Evolutionary conservation across 331 rosid genomes (phyloP), one percentile per base, ranked within the genome.

Genomic region (Spiraea crenata): DNA sequence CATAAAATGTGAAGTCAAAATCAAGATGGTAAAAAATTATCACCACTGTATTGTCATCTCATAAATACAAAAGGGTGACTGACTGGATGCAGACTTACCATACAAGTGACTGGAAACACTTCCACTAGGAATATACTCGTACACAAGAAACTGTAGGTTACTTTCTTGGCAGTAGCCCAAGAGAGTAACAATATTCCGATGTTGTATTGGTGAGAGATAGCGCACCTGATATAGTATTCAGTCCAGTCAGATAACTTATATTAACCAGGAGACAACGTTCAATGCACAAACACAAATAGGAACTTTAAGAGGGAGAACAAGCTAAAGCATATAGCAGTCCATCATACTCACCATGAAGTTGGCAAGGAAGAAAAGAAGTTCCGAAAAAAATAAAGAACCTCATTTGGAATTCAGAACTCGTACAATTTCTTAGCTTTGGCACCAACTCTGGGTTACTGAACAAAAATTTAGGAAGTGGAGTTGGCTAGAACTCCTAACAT

Each of bases 131-230:
- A 93, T 84, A 35, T 93, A 85, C 79, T 93, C 98, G 3, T 90
- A 90, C 67, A 93, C 71, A 71, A 93, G 98, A 84, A 88, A 84
- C 88, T 93, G 98, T 2, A 82, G 83, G 75, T 78, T 84, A 77
- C 78, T 88, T 82, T 93, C 98, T 83, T 90, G 98, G 81, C 98
- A 93, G 81, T 93, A 93, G 48, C 98, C 98, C 74, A 93, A 65
- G 15, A 90, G 97, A 83, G 74, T 76, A 35, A 90, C 98, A 17
- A 93, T 81, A 80, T 93, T 90, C 78, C 87, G 83, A 66, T 93
- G 97, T 14, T 77, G 91, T 79, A 90, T 87, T 15, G 96, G 74
- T 46, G 98, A 81, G 69, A 93, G 96, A 80, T 84, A 87, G 63
- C 77, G 93, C 77, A 88, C 98, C 98, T 93, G 85, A 60, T 60